Evolutionary conservation across 106 monocot genomes (phyloP), one percentile per base, ranked within the genome.

Genomic region (Dendrobium nobile): DNA sequence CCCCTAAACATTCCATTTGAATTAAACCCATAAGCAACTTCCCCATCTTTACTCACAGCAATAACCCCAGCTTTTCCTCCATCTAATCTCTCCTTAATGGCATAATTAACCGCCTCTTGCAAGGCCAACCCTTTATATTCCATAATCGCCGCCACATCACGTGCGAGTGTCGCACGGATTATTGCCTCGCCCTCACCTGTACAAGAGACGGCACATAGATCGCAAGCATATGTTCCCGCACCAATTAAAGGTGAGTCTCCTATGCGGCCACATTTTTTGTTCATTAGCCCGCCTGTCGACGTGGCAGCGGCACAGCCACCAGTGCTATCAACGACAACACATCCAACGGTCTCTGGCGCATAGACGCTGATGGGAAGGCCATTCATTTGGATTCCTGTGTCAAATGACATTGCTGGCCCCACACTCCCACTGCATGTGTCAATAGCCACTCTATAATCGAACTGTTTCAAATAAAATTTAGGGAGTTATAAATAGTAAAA

Each of bases 151-250:
- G 94, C 94, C 65, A 97, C 97, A 17, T 97, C 97, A 42, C 94
- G 75, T 0, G 97, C 97, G 41, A 97, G 85, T 40, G 97, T 97
- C 72, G 78, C 79, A n/a, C 97, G 80, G 42, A 97, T 89, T 55
- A 94, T 97, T 33, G 94, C 94, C 83, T 97, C 97, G 3, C 98
- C 98, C 79, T 99, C 95, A 7, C 98, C 98, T 4, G 95, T 95
- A 91, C 95, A 99, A 6, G 98, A 95, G 6, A 99, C 85, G 0
- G 91, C 98, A 44, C 98, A 99, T 0, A 82, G 41, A 17, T 82
- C 54, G 79, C 98, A 93, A 3, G 98, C 98, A 80, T 99, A 99
- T 7, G 98, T 99, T 0, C 98, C 98, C 3, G 98, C 61, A 0
- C 98, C 98, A 47, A 99, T 95, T 33, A 99, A 55, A 0, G 98